Conservation (phyloP, 495 filamentous ascomycete species). For the Aspergillus panamensis region DNA sequence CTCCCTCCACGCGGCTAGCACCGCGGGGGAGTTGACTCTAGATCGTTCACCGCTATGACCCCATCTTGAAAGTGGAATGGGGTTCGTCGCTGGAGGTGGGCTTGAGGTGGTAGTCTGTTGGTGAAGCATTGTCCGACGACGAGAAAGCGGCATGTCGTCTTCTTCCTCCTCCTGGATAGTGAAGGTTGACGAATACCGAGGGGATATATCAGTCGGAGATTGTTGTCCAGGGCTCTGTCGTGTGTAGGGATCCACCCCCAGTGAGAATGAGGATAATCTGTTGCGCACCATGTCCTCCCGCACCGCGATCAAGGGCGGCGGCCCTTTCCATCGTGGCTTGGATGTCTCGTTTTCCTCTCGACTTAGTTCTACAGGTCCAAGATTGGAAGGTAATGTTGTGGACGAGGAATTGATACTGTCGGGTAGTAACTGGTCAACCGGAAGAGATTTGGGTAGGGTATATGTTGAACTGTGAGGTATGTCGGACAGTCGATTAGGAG, state of each 20-base stretch:
- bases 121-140: constrained; percentile 55
- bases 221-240: constrained; percentile 32
- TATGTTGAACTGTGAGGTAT: constrained; percentile 22
- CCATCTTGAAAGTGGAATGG: constrained; percentile 22
- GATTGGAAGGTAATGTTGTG: neutral
- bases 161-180: constrained; percentile 35
- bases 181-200: constrained; percentile 15
- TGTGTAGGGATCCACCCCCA: constrained; percentile 34
- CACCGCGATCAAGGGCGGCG: constrained; percentile 40
- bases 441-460: constrained; percentile 12
- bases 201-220: constrained; percentile 21
- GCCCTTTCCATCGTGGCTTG: constrained; percentile 32
- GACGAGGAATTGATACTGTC: constrained; percentile 7
- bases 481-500: constrained; percentile 18
- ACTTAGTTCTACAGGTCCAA: constrained; percentile 8
- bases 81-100: constrained; percentile 16
- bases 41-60: constrained; percentile 24
- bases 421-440: constrained; percentile 10
- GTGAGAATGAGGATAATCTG: constrained; percentile 39
- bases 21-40: constrained; percentile 50
- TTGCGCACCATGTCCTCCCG: constrained; percentile 40
- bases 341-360: constrained; percentile 16
- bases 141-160: constrained; percentile 73
- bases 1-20: constrained; percentile 73
- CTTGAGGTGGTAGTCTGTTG: constrained; percentile 26